phyloP scores from a whole-genome alignment of 2,329 filamentous ascomycete genomes.

The Sclerotinia minor region DNA sequence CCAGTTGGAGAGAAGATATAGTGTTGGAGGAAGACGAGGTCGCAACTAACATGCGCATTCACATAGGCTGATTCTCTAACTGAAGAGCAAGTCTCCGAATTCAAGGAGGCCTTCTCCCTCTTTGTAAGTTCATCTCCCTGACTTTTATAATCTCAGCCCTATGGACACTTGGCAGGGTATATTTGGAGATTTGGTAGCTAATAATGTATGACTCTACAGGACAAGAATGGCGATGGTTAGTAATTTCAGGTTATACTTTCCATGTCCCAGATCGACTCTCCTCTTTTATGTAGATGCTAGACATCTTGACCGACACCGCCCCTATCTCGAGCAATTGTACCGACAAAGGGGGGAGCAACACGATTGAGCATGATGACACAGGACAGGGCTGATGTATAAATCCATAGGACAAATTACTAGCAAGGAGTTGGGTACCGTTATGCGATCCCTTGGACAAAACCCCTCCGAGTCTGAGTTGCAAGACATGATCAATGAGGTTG shows the following conservation, averaged over 20 bases:
- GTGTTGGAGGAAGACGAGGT: no score
- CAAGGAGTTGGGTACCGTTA: slow-evolving; percentile 86
- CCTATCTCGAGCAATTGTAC: slow-evolving; percentile 3
- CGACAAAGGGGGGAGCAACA: not conserved
- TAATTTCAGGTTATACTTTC: slow-evolving; percentile 39
- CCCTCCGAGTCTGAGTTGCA: slow-evolving; percentile 86
- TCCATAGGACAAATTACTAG: slow-evolving; percentile 80
- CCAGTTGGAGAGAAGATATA: not conserved
- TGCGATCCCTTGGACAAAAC: slow-evolving; percentile 88
- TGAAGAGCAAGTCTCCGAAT: slow-evolving; percentile 99
- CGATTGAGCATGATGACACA: not conserved
- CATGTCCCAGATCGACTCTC: not conserved
- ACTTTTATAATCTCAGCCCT: slow-evolving; percentile 28
- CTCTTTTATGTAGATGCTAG: not conserved
- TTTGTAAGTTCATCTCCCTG: slow-evolving; percentile 72
- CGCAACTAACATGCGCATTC: slow-evolving; percentile 27
- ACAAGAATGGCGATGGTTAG: slow-evolving; percentile 91
- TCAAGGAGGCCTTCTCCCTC: slow-evolving; percentile 99
- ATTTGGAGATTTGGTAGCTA: slow-evolving; percentile 34
- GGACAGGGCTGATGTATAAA: slow-evolving; percentile 6
- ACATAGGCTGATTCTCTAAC: slow-evolving; percentile 92
- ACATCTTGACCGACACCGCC: not conserved
- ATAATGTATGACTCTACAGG: slow-evolving; percentile 51
- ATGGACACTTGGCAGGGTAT: slow-evolving; percentile 26
- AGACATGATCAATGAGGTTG: slow-evolving; percentile 94